Evolutionary conservation across 2,329 filamentous ascomycete species (phyloP).

Genomic region (Dothideomycetes sp.): DNA sequence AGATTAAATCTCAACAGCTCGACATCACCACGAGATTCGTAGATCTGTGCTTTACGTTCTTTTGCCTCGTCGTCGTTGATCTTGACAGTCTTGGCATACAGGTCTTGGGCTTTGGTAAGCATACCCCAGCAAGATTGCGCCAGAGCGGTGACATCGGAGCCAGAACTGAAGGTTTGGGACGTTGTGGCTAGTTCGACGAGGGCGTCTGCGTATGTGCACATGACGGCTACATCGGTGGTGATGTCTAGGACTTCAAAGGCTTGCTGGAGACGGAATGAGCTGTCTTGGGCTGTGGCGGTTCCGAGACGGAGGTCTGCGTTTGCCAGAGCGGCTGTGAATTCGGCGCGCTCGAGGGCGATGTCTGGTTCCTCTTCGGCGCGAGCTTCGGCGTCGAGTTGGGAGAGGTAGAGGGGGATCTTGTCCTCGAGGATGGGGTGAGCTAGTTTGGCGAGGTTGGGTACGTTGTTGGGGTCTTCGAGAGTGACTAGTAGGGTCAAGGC

Average conservation of each 20-base stretch:
- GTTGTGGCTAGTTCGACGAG: slow-evolving; percentile 41
- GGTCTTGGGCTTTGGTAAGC: slow-evolving; percentile 42
- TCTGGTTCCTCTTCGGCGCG: slow-evolving; percentile 19
- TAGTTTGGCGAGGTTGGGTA: slow-evolving; percentile 46
- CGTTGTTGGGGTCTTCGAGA: slow-evolving; percentile 40
- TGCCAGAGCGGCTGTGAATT: slow-evolving; percentile 47
- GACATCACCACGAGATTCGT: slow-evolving; percentile 45
- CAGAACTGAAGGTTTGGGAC: slow-evolving; percentile 1
- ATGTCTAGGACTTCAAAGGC: slow-evolving; percentile 27
- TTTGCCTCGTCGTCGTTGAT: slow-evolving; percentile 36
- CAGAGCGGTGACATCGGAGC: background rate
- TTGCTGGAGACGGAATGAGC: slow-evolving; percentile 34
- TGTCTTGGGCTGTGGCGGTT: slow-evolving; percentile 43
- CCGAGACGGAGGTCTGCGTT: slow-evolving; percentile 48
- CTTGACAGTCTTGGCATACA: slow-evolving; percentile 43
- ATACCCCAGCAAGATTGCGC: slow-evolving; percentile 41
- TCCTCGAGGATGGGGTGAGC: slow-evolving; percentile 47
- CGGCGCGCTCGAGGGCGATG: slow-evolving; percentile 42
- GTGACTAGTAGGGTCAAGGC: slow-evolving; percentile 39
- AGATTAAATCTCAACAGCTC: slow-evolving; percentile 47
- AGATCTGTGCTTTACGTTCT: slow-evolving; percentile 40
- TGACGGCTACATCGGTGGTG: slow-evolving; percentile 36
- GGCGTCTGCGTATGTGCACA: slow-evolving; percentile 49
- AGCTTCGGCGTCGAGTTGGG: slow-evolving; percentile 24
- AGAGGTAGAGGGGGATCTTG: slow-evolving; percentile 46